Evolutionary conservation across 176 grass and related monocot genomes (phyloP).

Genomic region (Ampelocalamus luodianensis): DNA sequence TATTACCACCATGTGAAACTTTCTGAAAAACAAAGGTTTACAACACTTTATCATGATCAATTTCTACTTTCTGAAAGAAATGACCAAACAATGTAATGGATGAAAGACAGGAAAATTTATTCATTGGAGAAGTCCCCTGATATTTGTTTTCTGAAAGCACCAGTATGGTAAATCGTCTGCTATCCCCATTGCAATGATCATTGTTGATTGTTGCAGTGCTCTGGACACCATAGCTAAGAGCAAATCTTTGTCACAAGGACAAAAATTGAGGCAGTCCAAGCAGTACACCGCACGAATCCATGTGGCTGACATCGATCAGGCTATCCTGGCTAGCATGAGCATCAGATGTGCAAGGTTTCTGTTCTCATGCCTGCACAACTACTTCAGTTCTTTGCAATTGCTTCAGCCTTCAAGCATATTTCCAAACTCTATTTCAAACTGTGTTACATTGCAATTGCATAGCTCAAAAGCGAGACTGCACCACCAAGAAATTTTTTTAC

Average conservation of each 20-base stretch:
- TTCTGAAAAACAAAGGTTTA: constrained; percentile 11
- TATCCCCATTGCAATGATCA: constrained; percentile 17
- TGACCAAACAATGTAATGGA: not conserved
- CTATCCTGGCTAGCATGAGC: constrained; percentile 67
- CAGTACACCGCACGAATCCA: constrained; percentile 74
- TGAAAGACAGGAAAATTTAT: not conserved
- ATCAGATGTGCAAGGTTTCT: constrained; percentile 60
- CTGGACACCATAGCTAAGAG: constrained; percentile 78
- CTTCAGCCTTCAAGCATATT: not conserved
- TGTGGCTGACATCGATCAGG: constrained; percentile 84
- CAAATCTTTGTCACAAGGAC: constrained; percentile 61
- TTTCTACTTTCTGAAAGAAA: constrained; percentile 4
- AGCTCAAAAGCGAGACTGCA: constrained; percentile 1
- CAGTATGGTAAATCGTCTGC: not conserved
- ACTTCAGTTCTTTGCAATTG: not conserved
- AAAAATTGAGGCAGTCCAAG: constrained; percentile 72
- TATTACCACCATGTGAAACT: not conserved
- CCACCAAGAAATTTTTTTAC: not conserved
- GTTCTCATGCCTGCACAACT: not conserved
- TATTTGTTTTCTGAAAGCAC: not conserved
- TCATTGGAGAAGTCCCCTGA: not conserved
- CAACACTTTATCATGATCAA: not conserved
- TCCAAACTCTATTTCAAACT: not conserved
- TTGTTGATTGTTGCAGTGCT: constrained; percentile 63
- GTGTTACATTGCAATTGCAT: not conserved